Evolutionary conservation across 2,329 filamentous ascomycete genomes (phyloP).

Genomic region (Fusarium falciforme): DNA sequence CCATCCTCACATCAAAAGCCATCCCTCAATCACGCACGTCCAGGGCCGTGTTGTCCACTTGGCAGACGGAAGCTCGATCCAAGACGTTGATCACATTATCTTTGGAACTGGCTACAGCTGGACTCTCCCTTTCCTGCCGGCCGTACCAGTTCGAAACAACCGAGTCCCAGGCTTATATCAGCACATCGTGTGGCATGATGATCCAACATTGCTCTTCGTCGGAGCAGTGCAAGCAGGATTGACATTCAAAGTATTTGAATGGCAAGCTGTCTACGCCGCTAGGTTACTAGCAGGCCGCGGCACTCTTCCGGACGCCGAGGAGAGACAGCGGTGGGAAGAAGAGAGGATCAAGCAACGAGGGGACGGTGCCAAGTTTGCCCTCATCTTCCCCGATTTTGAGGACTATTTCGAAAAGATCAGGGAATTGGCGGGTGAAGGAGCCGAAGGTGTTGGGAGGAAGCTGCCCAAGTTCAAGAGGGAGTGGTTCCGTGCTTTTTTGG

Average conservation of each 20-base stretch:
- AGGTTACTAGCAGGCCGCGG: constrained; percentile 66
- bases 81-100: constrained; percentile 70
- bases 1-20: constrained; percentile 61
- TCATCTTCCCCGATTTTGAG: constrained; percentile 71
- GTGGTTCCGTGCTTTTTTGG: constrained; percentile 63
- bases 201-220: constrained; percentile 67
- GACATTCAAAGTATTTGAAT: constrained; percentile 77
- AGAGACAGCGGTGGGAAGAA: constrained; percentile 67
- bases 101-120: constrained; percentile 75
- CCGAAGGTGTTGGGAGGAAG: constrained; percentile 54
- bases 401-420: constrained; percentile 71
- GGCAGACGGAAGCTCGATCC: constrained; percentile 62
- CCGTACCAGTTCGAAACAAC: constrained; percentile 63
- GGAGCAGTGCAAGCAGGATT: constrained; percentile 67
- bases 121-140: constrained; percentile 70
- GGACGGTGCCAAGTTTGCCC: constrained; percentile 66
- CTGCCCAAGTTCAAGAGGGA: constrained; percentile 56
- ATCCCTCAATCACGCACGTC: constrained; percentile 61
- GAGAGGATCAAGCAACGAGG: constrained; percentile 65
- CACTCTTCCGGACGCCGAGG: constrained; percentile 59
- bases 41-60: constrained; percentile 63
- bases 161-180: constrained; percentile 67
- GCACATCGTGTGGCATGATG: constrained; percentile 65
- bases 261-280: constrained; percentile 72
- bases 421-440: constrained; percentile 58